Conservation (phyloP, 2,329 filamentous ascomycete species). For the Monosporascus sp. region DNA sequence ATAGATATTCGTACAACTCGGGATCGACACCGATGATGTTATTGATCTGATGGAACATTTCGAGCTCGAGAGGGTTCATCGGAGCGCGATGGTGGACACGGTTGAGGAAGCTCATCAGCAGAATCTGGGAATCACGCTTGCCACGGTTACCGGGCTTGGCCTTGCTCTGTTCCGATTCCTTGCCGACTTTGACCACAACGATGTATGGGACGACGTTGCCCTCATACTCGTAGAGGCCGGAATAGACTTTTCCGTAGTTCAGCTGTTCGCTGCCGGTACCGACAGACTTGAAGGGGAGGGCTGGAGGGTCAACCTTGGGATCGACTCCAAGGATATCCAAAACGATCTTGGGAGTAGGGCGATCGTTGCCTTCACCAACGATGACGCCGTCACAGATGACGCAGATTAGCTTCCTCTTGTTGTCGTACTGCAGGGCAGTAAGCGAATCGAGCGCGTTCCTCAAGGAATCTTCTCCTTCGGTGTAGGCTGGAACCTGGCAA, state of each 20-base stretch:
- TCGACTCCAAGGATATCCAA: constrained; percentile 96
- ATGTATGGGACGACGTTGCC: constrained; percentile 96
- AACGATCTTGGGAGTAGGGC: constrained; percentile 95
- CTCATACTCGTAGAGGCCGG: constrained; percentile 93
- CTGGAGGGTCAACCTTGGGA: constrained; percentile 91
- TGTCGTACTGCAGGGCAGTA: constrained; percentile 92
- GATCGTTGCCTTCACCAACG: constrained; percentile 90
- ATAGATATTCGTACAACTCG: constrained; percentile 91
- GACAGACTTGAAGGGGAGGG: constrained; percentile 89
- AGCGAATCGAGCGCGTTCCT: constrained; percentile 91
- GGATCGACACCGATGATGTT: constrained; percentile 98
- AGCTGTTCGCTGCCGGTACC: constrained; percentile 85
- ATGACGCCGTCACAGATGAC: constrained; percentile 98
- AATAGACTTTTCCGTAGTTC: constrained; percentile 98
- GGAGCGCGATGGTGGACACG: constrained; percentile 89
- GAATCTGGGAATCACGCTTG: constrained; percentile 95
- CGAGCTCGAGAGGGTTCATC: constrained; percentile 93
- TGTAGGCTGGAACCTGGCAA: constrained; percentile 95
- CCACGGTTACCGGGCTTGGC: constrained; percentile 95
- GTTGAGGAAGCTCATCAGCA: constrained; percentile 96
- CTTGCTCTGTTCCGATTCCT: constrained; percentile 87
- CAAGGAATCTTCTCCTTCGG: constrained; percentile 92
- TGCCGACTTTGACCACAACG: constrained; percentile 94
- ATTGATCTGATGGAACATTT: constrained; percentile 99
- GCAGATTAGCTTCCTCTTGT: constrained; percentile 94